Conservation (phyloP, 441 rosid genomes). For the Melastoma candidum region DNA sequence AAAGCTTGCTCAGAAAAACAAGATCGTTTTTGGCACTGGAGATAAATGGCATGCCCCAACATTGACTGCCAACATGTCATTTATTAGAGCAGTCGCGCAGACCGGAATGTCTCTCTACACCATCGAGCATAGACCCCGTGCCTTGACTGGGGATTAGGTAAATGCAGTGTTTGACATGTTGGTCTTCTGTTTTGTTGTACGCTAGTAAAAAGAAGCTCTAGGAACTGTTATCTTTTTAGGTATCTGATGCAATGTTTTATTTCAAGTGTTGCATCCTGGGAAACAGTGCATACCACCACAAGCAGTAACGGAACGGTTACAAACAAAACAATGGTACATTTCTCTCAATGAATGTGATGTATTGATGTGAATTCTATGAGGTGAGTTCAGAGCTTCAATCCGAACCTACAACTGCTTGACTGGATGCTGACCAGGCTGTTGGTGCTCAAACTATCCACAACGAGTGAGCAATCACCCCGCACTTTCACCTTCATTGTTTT, state of each 20-base stretch:
- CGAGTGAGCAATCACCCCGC: constrained; percentile 41
- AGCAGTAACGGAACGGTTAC: no score
- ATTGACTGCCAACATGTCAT: constrained; percentile 82
- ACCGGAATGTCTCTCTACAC: constrained; percentile 78
- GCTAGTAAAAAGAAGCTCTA: no score
- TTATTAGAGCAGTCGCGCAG: constrained; percentile 88
- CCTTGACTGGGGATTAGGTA: constrained; percentile 68
- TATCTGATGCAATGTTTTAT: no score
- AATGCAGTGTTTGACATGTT: background rate
- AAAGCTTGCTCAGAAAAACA: constrained; percentile 78
- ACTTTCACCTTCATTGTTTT: constrained; percentile 41
- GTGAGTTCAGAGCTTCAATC: constrained; percentile 29
- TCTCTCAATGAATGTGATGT: no score
- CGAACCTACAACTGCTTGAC: constrained; percentile 40
- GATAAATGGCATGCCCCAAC: constrained; percentile 74
- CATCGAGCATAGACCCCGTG: constrained; percentile 68
- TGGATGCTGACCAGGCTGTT: constrained; percentile 36
- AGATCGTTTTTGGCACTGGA: constrained; percentile 78
- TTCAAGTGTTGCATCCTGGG: no score
- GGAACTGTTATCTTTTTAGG: no score
- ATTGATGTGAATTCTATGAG: background rate
- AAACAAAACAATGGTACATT: no score
- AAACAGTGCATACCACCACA: no score
- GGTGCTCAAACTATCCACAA: constrained; percentile 48
- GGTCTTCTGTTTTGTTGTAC: no score